Evolutionary conservation across 2,329 filamentous ascomycete genomes (phyloP).

Genomic region (Sporothrix curviconia): DNA sequence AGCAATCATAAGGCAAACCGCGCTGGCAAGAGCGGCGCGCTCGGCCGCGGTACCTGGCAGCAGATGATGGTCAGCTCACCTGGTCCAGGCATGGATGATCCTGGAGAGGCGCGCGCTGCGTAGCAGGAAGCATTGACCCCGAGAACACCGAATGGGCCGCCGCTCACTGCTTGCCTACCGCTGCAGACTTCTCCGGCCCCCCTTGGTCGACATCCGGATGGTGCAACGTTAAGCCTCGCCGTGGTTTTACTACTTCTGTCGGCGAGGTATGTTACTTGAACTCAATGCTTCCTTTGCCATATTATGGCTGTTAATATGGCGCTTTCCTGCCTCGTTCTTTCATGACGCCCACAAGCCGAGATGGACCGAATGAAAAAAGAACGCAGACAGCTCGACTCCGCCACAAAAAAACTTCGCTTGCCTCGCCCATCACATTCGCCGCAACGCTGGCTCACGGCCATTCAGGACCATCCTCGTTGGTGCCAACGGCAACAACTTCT

Average conservation of each 20-base stretch:
- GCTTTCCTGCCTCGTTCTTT: too few species aligned
- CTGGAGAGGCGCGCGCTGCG: slow-evolving; percentile 71
- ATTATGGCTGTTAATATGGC: too few species aligned
- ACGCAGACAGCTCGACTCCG: too few species aligned
- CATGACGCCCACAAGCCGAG: too few species aligned
- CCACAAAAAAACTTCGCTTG: slow-evolving; percentile 67
- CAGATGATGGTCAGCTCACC: slow-evolving; percentile 87
- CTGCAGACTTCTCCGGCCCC: slow-evolving; percentile 49
- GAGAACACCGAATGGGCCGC: slow-evolving; percentile 57
- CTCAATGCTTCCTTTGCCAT: too few species aligned
- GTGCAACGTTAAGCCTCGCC: too few species aligned
- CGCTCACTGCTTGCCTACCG: slow-evolving; percentile 60
- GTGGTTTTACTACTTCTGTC: too few species aligned
- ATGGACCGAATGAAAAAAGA: too few species aligned
- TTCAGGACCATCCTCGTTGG: slow-evolving; percentile 90
- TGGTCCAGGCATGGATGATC: slow-evolving; percentile 89
- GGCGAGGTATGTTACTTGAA: too few species aligned
- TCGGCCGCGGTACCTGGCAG: slow-evolving; percentile 61
- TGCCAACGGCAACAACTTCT: slow-evolving; percentile 80
- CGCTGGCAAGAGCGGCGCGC: slow-evolving; percentile 48
- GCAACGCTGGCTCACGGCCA: slow-evolving; percentile 89
- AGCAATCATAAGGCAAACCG: too few species aligned
- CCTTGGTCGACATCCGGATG: slow-evolving; percentile 39
- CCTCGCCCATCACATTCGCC: slow-evolving; percentile 80
- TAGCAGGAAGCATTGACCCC: slow-evolving; percentile 59